phyloP scores from a whole-genome alignment of 2,329 filamentous ascomycete genomes.

The Xylariaceae sp. region DNA sequence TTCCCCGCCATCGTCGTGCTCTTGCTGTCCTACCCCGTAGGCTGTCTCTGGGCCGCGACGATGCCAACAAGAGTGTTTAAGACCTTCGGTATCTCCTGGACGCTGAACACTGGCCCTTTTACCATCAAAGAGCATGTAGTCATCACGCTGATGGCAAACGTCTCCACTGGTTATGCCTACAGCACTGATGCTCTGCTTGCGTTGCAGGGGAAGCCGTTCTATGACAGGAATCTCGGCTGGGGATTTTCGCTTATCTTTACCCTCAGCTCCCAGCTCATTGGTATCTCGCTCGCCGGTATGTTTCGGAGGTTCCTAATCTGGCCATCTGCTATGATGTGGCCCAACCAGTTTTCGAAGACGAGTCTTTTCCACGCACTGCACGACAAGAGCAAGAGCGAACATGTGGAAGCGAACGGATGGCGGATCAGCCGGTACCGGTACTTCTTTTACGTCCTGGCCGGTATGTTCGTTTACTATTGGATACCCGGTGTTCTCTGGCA shows the following conservation, averaged over 20 bases:
- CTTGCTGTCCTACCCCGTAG: conserved; percentile 40
- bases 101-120: conserved; percentile 41
- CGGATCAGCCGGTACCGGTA: conserved; percentile 41
- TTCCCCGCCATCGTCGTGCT: conserved; percentile 38
- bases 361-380: conserved; percentile 44
- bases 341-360: conserved; percentile 42
- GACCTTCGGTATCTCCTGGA: conserved; percentile 39
- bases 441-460: conserved; percentile 39
- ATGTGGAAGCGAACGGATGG: conserved; percentile 40
- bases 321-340: conserved; percentile 47
- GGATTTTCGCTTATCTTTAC: conserved; percentile 46
- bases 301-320: conserved; percentile 43
- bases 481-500: conserved; percentile 47
- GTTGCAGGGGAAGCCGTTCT: conserved; percentile 38
- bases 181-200: conserved; percentile 38
- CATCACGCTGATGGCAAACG: conserved; percentile 42
- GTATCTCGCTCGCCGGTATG: conserved; percentile 48
- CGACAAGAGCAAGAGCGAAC: conserved; percentile 38
- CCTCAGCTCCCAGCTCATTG: conserved; percentile 48
- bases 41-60: conserved; percentile 39
- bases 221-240: conserved; percentile 40
- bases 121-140: conserved; percentile 44
- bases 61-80: conserved; percentile 39
- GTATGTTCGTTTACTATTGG: conserved; percentile 48
- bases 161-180: conserved; percentile 36